Percentiles rank a stretch among this genome's conserved stretches.
Evolutionary conservation across 495 filamentous ascomycete genomes (phyloP).

Genomic region (Penicillium alfredii): DNA sequence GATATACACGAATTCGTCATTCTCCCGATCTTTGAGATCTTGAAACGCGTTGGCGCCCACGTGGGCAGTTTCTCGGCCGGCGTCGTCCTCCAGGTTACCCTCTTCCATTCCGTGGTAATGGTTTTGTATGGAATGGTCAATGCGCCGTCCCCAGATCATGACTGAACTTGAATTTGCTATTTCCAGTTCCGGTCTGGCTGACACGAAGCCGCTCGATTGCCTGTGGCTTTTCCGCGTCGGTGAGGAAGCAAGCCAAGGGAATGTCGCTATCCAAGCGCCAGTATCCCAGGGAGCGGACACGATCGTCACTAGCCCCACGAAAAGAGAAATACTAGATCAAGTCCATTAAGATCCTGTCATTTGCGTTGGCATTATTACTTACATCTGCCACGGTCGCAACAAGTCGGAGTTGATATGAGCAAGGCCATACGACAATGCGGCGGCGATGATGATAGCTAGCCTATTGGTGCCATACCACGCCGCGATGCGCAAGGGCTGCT

Average conservation of each 20-base stretch:
- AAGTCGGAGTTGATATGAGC: slow-evolving; percentile 48
- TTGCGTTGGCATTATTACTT: slow-evolving; percentile 4
- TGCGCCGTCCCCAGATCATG: slow-evolving; percentile 40
- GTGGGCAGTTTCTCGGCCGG: slow-evolving; percentile 13
- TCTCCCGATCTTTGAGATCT: slow-evolving; percentile 57
- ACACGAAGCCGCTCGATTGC: slow-evolving; percentile 56
- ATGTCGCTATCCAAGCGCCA: slow-evolving; percentile 44
- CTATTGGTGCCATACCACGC: slow-evolving; percentile 48
- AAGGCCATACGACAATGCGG: slow-evolving; percentile 44
- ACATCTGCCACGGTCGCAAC: slow-evolving; percentile 59
- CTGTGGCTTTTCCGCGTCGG: slow-evolving; percentile 49
- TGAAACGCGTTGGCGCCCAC: slow-evolving; percentile 39
- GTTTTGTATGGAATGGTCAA: slow-evolving; percentile 51
- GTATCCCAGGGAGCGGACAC: slow-evolving; percentile 39
- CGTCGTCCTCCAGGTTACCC: slow-evolving; percentile 12
- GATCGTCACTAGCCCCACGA: slow-evolving; percentile 46
- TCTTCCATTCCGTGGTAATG: slow-evolving; percentile 23
- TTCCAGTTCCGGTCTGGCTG: slow-evolving; percentile 56
- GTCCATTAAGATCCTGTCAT: neutral
- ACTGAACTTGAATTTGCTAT: slow-evolving; percentile 39
- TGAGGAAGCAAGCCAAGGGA: slow-evolving; percentile 53
- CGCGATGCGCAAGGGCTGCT: slow-evolving; percentile 46
- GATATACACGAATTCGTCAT: slow-evolving; percentile 65
- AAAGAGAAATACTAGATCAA: slow-evolving; percentile 34
- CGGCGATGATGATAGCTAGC: slow-evolving; percentile 41